A percentile compares a stretch with the other conserved stretches of the same genome.
Evolutionary conservation across 352 stramenopile species (phyloP).

Genomic region (Pythium dissimile): DNA sequence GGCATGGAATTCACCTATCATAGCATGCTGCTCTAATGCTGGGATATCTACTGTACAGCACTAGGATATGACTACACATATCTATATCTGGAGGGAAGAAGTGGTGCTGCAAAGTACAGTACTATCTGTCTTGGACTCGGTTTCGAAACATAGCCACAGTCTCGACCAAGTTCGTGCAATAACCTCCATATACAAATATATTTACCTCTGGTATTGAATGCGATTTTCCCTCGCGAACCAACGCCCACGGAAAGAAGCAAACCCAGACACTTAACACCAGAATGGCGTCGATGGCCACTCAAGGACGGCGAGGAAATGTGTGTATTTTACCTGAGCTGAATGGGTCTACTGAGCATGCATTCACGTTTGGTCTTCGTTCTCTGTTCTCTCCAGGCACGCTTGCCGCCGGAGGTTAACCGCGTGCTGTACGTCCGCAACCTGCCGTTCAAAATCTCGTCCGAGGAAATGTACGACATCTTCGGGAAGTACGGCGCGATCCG

Average conservation of each 20-base stretch:
- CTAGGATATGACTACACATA: too few relatives aligned
- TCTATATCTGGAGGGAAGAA: too few relatives aligned
- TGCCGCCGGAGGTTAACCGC: slow-evolving; percentile 98
- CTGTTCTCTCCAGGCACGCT: slow-evolving; percentile 44
- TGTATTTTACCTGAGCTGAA: slow-evolving; percentile 6
- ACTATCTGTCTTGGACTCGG: too few relatives aligned
- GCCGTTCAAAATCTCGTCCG: slow-evolving; percentile 98
- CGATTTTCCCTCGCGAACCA: slow-evolving; percentile 1
- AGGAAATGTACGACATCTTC: slow-evolving; percentile 99
- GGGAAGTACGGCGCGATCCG: slow-evolving; percentile 99
- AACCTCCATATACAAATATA: not conserved
- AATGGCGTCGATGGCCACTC: slow-evolving; percentile 50
- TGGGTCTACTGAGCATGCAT: not conserved
- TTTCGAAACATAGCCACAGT: too few relatives aligned
- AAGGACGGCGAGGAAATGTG: slow-evolving; percentile 65
- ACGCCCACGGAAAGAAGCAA: not conserved
- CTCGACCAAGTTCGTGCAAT: too few relatives aligned
- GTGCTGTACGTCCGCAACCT: slow-evolving; percentile 98
- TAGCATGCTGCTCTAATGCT: too few relatives aligned
- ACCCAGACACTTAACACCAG: slow-evolving; percentile 1
- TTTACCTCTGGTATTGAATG: not conserved
- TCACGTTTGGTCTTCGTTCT: too few relatives aligned
- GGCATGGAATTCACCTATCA: too few relatives aligned
- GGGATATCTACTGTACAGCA: too few relatives aligned
- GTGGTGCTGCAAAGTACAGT: not conserved